Evolutionary conservation across 495 filamentous ascomycete species (phyloP).

Genomic region (Jackrogersella minutella): DNA sequence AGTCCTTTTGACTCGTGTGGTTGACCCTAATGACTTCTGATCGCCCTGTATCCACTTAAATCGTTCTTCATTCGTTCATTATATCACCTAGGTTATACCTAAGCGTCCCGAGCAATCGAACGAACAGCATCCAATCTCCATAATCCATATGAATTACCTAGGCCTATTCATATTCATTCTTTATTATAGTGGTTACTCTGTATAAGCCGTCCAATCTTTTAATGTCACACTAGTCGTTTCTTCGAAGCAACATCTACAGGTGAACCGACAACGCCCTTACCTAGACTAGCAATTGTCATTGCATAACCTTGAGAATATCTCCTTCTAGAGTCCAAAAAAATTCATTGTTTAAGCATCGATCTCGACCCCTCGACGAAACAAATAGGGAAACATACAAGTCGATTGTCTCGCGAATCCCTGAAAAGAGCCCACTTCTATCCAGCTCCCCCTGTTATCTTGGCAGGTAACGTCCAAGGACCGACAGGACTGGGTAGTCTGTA

Average conservation of each 20-base stretch:
- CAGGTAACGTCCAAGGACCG: constrained; percentile 23
- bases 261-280: constrained; percentile 19
- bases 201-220: constrained; percentile 24
- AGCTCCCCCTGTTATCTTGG: constrained; percentile 33
- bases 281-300: constrained; percentile 31
- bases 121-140: no score
- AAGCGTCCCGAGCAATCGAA: neutral
- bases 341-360: constrained; percentile 27
- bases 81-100: constrained; percentile 5
- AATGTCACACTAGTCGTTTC: constrained; percentile 16
- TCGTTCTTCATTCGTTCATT: constrained; percentile 19
- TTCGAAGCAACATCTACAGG: constrained; percentile 9
- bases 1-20: neutral
- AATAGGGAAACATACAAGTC: constrained; percentile 26
- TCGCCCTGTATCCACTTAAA: constrained; percentile 20
- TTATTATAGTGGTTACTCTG: neutral
- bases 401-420: constrained; percentile 39
- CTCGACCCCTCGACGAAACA: constrained; percentile 33
- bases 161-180: constrained; percentile 23
- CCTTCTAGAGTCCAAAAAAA: constrained; percentile 23
- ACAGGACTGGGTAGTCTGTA: no score
- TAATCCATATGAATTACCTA: no score
- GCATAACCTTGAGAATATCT: constrained; percentile 33
- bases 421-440: constrained; percentile 31
- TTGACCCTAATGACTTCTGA: neutral